These are phyloP conservation scores for Solanum hybrid DNA, from an alignment of 305 asterid genomes.

Conservation along the genomic window DNA sequence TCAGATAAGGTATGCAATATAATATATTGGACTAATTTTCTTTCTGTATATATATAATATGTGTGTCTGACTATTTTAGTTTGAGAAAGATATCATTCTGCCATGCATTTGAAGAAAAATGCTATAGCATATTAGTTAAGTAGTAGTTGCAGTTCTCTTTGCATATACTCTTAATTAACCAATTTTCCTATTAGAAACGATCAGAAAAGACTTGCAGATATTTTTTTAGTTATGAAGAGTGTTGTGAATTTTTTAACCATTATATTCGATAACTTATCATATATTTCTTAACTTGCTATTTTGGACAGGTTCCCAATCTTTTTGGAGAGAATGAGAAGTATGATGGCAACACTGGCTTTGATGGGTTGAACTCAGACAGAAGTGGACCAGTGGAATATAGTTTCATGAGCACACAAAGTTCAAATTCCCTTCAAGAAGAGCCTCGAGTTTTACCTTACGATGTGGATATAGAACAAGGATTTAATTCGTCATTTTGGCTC, in stretches of 20 bases:
- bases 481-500: constrained; percentile 51
- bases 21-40: background rate
- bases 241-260: background rate
- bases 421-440: constrained; percentile 40
- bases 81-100: background rate
- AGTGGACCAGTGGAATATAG: constrained; percentile 59
- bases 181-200: background rate
- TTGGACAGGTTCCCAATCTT: constrained; percentile 39
- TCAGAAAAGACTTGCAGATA: background rate
- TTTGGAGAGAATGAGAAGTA: constrained; percentile 33
- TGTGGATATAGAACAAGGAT: constrained; percentile 33
- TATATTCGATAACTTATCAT: background rate
- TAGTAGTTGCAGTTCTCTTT: background rate
- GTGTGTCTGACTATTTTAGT: background rate
- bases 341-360: constrained; percentile 15
- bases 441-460: constrained; percentile 35
- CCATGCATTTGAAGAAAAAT: background rate
- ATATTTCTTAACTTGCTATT: constrained; percentile 1
- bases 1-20: constrained; percentile 46
- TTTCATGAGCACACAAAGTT: constrained; percentile 50
- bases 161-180: background rate
- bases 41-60: background rate
- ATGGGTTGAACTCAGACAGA: constrained; percentile 36
- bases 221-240: background rate
- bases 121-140: background rate